phyloP scores from a whole-genome alignment of 1,284 basidiomycete genomes.

The Irpex lacteus region DNA sequence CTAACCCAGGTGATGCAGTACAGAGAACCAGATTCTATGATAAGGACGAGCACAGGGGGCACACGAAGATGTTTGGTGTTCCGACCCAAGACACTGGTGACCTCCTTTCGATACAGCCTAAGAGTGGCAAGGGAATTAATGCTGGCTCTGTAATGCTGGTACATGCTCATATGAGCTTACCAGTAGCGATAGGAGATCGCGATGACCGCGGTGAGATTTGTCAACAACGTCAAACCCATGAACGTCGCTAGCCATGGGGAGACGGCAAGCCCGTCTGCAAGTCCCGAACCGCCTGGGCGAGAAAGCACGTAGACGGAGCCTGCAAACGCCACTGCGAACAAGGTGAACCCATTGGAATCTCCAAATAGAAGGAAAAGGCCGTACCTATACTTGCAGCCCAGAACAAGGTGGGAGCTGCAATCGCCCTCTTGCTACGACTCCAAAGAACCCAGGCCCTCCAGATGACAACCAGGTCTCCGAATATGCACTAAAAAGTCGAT shows the following conservation, averaged over 20 bases:
- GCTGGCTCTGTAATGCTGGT: too few relatives aligned
- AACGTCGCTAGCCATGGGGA: background rate
- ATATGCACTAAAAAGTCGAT: background rate
- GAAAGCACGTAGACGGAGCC: background rate
- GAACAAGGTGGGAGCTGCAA: background rate
- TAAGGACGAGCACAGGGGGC: background rate
- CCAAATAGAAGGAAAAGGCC: background rate
- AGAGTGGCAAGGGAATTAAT: too few relatives aligned
- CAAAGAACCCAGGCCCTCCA: constrained; percentile 8
- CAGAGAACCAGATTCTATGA: constrained; percentile 2
- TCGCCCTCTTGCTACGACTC: background rate
- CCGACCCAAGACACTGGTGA: background rate
- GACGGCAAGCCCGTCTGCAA: background rate
- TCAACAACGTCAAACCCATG: constrained; percentile 2
- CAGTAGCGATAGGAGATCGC: constrained; percentile 2
- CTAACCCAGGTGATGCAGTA: constrained; percentile 7
- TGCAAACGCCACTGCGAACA: background rate
- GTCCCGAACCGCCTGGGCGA: background rate
- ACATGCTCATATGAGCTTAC: background rate
- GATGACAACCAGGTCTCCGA: constrained; percentile 3
- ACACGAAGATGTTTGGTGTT: too few relatives aligned
- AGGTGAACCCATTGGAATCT: background rate
- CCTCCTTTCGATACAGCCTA: background rate
- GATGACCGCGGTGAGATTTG: background rate
- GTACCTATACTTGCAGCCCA: background rate